phyloP scores from a whole-genome alignment of 305 asterid genomes.

The Fraxinus greggii region DNA sequence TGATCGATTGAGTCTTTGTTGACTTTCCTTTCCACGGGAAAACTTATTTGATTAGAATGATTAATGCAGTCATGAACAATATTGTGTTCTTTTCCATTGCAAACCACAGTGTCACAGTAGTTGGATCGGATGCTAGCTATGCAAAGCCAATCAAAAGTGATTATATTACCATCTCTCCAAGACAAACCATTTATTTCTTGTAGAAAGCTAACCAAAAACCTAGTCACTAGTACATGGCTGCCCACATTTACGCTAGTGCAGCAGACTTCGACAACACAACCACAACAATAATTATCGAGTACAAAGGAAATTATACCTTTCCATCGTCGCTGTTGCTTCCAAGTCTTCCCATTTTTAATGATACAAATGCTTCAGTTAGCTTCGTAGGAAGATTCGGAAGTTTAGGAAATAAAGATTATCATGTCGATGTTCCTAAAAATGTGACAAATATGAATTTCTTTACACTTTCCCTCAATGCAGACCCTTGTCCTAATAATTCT shows the following conservation, averaged over 20 bases:
- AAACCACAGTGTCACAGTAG: conserved; percentile 50
- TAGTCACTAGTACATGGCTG: conserved; percentile 53
- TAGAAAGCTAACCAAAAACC: conserved; percentile 48
- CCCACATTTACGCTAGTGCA: conserved; percentile 28
- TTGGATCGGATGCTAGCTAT: conserved; percentile 59
- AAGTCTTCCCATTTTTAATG: conserved; percentile 26
- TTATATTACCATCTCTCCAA: conserved; percentile 49
- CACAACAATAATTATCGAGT: conserved; percentile 40
- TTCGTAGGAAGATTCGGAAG: conserved; percentile 41
- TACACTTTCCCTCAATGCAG: conserved; percentile 47
- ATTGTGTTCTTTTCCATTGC: too few relatives aligned
- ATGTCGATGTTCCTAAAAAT: conserved; percentile 41
- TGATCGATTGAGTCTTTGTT: too few relatives aligned
- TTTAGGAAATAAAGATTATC: conserved; percentile 33
- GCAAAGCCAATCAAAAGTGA: conserved; percentile 42
- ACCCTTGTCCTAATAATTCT: conserved; percentile 25
- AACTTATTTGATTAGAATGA: too few relatives aligned
- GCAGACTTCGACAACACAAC: conserved; percentile 18
- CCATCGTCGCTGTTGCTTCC: conserved; percentile 35
- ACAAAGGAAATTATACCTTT: conserved; percentile 30
- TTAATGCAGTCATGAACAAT: too few relatives aligned
- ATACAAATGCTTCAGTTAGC: conserved; percentile 23
- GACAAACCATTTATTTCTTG: conserved; percentile 53
- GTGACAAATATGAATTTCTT: conserved; percentile 28
- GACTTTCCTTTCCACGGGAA: too few relatives aligned